Evolutionary conservation across 768 basidiomycete genomes (phyloP), one percentile per base, ranked within the genome.

Genomic region (Xerocomus brunneocitrinus): DNA sequence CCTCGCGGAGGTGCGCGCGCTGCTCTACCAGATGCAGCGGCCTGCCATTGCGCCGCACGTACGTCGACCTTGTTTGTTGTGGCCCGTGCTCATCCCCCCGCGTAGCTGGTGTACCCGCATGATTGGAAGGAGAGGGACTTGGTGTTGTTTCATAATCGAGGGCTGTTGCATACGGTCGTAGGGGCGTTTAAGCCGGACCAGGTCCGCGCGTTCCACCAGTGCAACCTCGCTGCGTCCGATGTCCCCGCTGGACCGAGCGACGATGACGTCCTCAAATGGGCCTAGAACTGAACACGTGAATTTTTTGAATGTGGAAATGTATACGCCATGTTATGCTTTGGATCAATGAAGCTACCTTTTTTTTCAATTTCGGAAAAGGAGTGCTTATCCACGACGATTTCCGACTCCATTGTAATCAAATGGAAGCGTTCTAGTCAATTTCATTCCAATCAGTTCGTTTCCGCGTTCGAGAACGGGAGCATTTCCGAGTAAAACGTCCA

Each of bases 21-120:
- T 94, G 25, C 67, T 95, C 34, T 92, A 95, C 74, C 79, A 77
- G 72, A 88, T 95, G 80, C 92, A 95, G 67, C 73, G 92, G 10
- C 93, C 94, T 4, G 92, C 83, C 16, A 95, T 97, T 55, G 84
- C 90, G 2, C 93, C 93, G 14, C 67, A 71, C 52, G 86, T 87
- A 56, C 54, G 38, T 39, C 8, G 22, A 25, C 13, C 12, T 5
- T 25, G 22, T 24, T 7, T 4, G 22, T 16, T 6, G 5, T 22
- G 3, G 41, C 8, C 9, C 0, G 5, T 3, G 44, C 30, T 41
- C 10, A 41, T 19, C 40, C 24, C 9, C 1, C 12, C 10, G 10
- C 28, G 47, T 58, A 88, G 81, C 75, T 90, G 27, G 84, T 95
- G 31, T 95, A 95, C 68, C 85, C 91, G 0, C 91, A 94, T 62